phyloP scores from a whole-genome alignment of 345 rosid genomes.

The Populus tremula region DNA sequence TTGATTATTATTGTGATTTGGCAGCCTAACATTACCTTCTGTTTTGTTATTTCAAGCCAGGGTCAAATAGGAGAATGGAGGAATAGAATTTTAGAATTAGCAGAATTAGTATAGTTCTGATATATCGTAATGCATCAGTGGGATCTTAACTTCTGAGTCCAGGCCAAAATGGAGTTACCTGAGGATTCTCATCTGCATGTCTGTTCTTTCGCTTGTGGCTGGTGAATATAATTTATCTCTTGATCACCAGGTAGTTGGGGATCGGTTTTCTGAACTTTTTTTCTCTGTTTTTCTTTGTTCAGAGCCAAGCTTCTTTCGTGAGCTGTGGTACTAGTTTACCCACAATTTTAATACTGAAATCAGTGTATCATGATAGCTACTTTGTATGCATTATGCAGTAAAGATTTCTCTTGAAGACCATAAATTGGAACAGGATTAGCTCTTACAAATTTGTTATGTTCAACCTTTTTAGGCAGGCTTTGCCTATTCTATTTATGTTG shows the following conservation, averaged over 20 bases:
- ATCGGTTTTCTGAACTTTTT: background rate
- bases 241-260: background rate
- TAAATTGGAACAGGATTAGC: background rate
- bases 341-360: background rate
- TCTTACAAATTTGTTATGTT: no score
- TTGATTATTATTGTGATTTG: background rate
- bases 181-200: background rate
- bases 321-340: no score
- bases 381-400: background rate
- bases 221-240: background rate
- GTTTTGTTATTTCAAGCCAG: background rate
- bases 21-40: constrained; percentile 4
- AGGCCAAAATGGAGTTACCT: background rate
- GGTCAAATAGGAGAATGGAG: background rate
- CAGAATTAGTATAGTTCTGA: background rate
- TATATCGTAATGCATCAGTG: no score
- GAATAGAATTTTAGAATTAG: background rate
- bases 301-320: background rate
- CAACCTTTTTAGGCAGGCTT: background rate
- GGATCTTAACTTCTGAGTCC: background rate
- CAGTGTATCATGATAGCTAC: background rate
- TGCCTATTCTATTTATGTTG: background rate
- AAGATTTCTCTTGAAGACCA: background rate
- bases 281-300: background rate
- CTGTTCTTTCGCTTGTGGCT: background rate